A percentile compares a stretch with the other conserved stretches of the same genome.
Conservation (phyloP, 2,329 filamentous ascomycete genomes). For the Fusarium graminum region DNA sequence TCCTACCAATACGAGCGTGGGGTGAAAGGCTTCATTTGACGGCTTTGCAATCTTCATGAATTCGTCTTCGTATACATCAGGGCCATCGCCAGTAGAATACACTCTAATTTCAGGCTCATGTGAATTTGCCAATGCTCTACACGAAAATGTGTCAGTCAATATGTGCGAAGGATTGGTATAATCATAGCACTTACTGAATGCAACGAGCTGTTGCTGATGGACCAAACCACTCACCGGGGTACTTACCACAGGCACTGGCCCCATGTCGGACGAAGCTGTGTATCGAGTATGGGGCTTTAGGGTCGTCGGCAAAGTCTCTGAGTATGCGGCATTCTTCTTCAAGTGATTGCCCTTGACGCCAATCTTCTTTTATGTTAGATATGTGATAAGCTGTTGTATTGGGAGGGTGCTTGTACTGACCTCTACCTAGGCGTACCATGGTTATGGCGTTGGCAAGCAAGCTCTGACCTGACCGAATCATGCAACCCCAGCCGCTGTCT, state of each 20-base stretch:
- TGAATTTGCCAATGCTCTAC: slow-evolving; percentile 79
- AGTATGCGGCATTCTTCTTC: slow-evolving; percentile 78
- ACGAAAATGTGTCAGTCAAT: slow-evolving; percentile 9
- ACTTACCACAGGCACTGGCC: slow-evolving; percentile 87
- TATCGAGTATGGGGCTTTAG: slow-evolving; percentile 89
- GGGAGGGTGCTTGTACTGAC: slow-evolving; percentile 59
- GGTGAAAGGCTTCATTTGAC: slow-evolving; percentile 75
- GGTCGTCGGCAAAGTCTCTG: slow-evolving; percentile 87
- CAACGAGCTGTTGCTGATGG: slow-evolving; percentile 96
- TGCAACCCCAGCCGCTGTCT: slow-evolving; percentile 97
- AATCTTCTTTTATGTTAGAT: slow-evolving; percentile 64
- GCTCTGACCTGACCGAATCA: slow-evolving; percentile 97
- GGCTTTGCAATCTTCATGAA: slow-evolving; percentile 83
- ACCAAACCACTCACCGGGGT: slow-evolving; percentile 98
- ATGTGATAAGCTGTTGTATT: slow-evolving; percentile 1
- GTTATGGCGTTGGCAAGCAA: slow-evolving; percentile 88
- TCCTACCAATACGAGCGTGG: slow-evolving; percentile 89
- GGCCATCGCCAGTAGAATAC: slow-evolving; percentile 89
- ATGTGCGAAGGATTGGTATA: background rate
- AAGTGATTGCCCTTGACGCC: slow-evolving; percentile 74
- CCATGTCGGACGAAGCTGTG: slow-evolving; percentile 94
- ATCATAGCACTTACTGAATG: slow-evolving; percentile 79
- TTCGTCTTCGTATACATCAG: slow-evolving; percentile 92
- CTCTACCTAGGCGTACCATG: slow-evolving; percentile 80
- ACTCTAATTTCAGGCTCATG: slow-evolving; percentile 77